Percentiles rank a stretch among this genome's conserved stretches.
Evolutionary conservation across 164 flowering plant species (phyloP).

Genomic region (Vitis rotundifolia): DNA sequence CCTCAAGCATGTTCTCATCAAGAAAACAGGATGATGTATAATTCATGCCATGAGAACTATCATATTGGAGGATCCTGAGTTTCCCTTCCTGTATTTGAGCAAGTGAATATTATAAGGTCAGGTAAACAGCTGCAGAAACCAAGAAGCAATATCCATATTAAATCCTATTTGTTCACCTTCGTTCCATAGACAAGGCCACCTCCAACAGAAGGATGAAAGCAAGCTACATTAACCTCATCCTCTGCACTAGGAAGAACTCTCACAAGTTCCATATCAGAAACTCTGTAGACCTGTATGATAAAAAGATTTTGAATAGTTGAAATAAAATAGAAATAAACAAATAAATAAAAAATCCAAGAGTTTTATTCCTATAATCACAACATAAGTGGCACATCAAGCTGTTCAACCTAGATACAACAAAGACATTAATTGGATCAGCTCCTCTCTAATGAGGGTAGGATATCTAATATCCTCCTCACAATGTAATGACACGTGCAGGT

Average conservation of each 20-base stretch:
- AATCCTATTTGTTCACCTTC: conserved; percentile 47
- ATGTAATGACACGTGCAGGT: no score
- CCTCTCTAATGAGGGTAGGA: no score
- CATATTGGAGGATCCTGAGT: conserved; percentile 81
- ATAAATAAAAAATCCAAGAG: background rate
- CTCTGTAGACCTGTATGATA: conserved; percentile 74
- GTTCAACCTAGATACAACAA: no score
- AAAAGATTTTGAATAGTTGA: background rate
- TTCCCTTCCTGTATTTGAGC: conserved; percentile 80
- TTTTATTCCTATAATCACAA: no score
- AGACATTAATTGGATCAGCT: no score
- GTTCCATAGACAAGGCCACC: conserved; percentile 98
- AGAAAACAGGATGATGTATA: conserved; percentile 31
- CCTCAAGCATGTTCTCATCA: conserved; percentile 75
- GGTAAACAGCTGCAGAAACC: background rate
- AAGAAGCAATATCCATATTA: background rate
- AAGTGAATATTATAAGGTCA: background rate
- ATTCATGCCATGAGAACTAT: conserved; percentile 45
- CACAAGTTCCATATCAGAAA: conserved; percentile 98
- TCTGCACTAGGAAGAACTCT: conserved; percentile 97
- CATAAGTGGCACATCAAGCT: no score
- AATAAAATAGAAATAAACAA: background rate
- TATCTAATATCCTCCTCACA: no score
- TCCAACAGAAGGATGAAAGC: conserved; percentile 95
- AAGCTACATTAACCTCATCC: conserved; percentile 99